Conservation (phyloP, 129 eudicot species). For the Daucus carota region DNA sequence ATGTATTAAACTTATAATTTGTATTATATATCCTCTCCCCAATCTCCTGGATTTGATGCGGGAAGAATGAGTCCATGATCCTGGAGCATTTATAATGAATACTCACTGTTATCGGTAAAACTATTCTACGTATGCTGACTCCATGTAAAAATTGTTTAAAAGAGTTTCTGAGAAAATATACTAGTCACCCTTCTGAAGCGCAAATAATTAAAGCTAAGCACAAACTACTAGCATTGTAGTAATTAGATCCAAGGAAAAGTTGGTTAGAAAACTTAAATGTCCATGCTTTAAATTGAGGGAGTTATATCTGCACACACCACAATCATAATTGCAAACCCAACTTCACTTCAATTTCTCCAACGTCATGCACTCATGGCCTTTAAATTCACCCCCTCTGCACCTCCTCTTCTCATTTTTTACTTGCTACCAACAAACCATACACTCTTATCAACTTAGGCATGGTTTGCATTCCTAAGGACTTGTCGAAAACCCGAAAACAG, state of each 20-base stretch:
- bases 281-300: conserved; percentile 10
- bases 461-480: conserved; percentile 52
- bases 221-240: neutral
- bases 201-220: neutral
- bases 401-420: neutral
- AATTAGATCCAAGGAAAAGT: conserved; percentile 14
- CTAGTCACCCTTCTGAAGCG: neutral
- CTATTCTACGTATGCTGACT: neutral
- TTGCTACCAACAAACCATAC: conserved; percentile 3
- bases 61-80: neutral
- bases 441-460: conserved; percentile 9
- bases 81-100: neutral
- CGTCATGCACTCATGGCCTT: conserved; percentile 7
- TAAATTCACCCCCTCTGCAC: conserved; percentile 18
- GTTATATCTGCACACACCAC: conserved; percentile 11
- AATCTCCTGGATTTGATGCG: no score
- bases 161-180: neutral
- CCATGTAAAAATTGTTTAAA: neutral
- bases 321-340: conserved; percentile 9
- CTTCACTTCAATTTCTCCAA: conserved; percentile 7
- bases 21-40: no score
- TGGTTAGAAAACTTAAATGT: conserved; percentile 12
- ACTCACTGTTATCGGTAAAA: neutral
- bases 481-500: conserved; percentile 26
- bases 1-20: no score